Percentiles rank a stretch among this genome's conserved stretches.
Conservation (phyloP, 495 filamentous ascomycete genomes). For the Neurospora discreta region DNA sequence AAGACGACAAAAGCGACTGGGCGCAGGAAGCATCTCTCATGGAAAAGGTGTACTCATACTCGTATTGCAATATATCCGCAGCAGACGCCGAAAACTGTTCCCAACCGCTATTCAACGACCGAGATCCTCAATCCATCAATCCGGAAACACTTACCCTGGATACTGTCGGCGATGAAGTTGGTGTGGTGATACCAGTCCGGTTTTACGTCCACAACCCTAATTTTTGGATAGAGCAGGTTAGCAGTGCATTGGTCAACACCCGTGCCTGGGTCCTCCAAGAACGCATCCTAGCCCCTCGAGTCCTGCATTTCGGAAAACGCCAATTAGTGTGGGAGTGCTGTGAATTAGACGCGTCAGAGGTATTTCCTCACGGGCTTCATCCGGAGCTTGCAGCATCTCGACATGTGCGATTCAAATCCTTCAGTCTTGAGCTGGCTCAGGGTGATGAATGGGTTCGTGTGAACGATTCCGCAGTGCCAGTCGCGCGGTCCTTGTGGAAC, state of each 20-base stretch:
- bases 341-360: background rate
- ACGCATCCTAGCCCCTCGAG: background rate
- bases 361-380: background rate
- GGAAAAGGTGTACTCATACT: background rate
- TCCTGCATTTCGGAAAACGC: background rate
- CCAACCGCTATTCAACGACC: background rate
- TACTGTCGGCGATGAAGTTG: background rate
- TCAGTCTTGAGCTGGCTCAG: background rate
- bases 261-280: slow-evolving; percentile 2
- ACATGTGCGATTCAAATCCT: background rate
- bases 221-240: background rate
- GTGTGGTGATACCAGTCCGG: background rate
- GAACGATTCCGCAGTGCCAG: background rate
- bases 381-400: background rate
- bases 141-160: background rate
- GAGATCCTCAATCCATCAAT: background rate
- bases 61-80: slow-evolving; percentile 1
- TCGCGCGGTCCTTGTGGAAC: background rate
- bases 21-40: background rate
- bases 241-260: background rate
- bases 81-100: background rate
- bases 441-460: too few species aligned
- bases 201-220: background rate
- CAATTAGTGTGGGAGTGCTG: slow-evolving; percentile 2
- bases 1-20: background rate